A percentile compares a stretch with the other conserved stretches of the same genome.
These are phyloP conservation scores for Triticum timopheevii DNA, from an alignment of 176 grass and related monocot species.

Conservation along the genomic window DNA sequence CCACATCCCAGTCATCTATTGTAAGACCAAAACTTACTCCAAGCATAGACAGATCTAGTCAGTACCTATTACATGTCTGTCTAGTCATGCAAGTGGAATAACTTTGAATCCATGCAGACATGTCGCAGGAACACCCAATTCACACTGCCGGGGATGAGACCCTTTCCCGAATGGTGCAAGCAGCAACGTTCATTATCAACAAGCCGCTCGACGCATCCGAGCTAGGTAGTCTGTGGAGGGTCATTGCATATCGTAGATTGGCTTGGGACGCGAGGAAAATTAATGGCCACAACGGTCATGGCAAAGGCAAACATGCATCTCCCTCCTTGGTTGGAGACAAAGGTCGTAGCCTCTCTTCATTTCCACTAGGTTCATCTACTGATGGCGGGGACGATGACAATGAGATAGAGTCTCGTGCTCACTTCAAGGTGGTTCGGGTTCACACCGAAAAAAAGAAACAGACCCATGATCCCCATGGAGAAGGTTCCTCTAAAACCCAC, in stretches of 20 bases:
- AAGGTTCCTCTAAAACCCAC: background rate
- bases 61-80: background rate
- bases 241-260: background rate
- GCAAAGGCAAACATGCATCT: background rate
- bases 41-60: background rate
- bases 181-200: background rate
- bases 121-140: background rate
- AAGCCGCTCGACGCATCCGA: background rate
- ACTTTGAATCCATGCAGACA: background rate
- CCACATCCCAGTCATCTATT: constrained; percentile 18
- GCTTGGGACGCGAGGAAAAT: background rate
- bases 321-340: background rate
- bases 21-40: background rate
- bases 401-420: background rate
- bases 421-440: background rate
- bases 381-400: background rate
- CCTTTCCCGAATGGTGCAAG: background rate
- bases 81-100: background rate
- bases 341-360: background rate
- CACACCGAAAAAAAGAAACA: background rate
- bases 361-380: too few species aligned
- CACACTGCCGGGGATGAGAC: background rate
- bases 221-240: background rate
- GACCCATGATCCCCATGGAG: too few species aligned
- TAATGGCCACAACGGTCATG: background rate